Conservation (phyloP, 495 filamentous ascomycete genomes). For the Articulospora tetracladia region DNA sequence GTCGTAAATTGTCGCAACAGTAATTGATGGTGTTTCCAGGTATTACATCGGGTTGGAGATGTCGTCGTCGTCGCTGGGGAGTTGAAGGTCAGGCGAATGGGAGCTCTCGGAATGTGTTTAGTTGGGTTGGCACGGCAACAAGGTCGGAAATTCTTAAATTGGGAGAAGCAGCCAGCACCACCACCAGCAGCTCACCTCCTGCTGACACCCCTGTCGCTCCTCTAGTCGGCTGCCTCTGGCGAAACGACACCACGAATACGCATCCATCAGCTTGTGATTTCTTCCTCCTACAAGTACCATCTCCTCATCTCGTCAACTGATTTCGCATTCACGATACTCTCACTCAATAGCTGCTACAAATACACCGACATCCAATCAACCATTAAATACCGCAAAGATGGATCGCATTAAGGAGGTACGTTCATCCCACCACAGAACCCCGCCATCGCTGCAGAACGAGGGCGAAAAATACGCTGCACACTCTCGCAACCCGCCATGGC, state of each 20-base stretch:
- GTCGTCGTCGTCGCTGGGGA: background rate
- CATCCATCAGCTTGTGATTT: slow-evolving; percentile 1
- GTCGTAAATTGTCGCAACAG: slow-evolving; percentile 24
- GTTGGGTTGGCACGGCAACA: background rate
- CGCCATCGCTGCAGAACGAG: slow-evolving; percentile 15
- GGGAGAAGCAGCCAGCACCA: background rate
- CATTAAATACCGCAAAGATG: slow-evolving; percentile 38
- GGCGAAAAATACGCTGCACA: background rate
- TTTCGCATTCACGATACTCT: background rate
- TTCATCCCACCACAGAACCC: slow-evolving; percentile 26
- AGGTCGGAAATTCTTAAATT: background rate
- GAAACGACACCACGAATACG: background rate
- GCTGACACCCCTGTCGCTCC: background rate
- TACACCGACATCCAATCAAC: background rate
- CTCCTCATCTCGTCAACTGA: background rate
- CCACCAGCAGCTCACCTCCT: too few relatives aligned
- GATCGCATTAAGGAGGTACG: slow-evolving; percentile 81
- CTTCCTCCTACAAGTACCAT: background rate
- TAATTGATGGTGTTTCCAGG: slow-evolving; percentile 16
- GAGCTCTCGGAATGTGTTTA: background rate
- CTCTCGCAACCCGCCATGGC: background rate
- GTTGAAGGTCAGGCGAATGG: background rate
- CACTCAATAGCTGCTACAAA: background rate
- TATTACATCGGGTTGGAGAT: background rate
- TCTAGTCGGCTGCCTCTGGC: background rate